These are phyloP conservation scores for Trichoderma hamatum DNA, from an alignment of 2,329 filamentous ascomycete species.

Conservation along the genomic window DNA sequence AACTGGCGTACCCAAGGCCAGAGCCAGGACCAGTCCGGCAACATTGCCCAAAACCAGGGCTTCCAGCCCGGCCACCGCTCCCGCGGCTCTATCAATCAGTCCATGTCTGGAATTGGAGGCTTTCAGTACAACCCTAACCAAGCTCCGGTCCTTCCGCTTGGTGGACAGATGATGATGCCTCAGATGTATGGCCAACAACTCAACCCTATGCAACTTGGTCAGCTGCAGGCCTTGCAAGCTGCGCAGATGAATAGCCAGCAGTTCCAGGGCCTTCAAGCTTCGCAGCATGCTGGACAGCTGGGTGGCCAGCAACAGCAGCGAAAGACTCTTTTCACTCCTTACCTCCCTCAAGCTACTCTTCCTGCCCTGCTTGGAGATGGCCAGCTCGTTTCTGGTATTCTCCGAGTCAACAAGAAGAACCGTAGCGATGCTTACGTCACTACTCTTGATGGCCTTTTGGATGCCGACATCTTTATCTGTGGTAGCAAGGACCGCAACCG, in stretches of 20 bases:
- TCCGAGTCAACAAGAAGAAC: constrained; percentile 99
- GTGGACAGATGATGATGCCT: constrained; percentile 83
- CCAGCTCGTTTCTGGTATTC: constrained; percentile 92
- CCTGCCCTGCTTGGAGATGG: constrained; percentile 89
- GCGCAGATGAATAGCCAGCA: constrained; percentile 80
- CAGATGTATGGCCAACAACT: constrained; percentile 88
- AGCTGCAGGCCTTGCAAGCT: constrained; percentile 90
- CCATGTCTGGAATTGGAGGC: constrained; percentile 77
- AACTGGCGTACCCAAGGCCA: constrained; percentile 88
- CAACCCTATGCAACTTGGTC: constrained; percentile 83
- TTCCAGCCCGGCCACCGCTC: constrained; percentile 93
- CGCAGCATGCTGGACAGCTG: constrained; percentile 71
- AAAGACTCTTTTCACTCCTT: constrained; percentile 98
- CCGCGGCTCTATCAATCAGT: constrained; percentile 83
- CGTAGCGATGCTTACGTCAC: constrained; percentile 97
- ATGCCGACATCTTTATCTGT: constrained; percentile 99
- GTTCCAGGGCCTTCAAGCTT: constrained; percentile 67
- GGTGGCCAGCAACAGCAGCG: constrained; percentile 79
- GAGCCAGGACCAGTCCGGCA: constrained; percentile 60
- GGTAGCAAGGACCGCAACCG: constrained; percentile 98
- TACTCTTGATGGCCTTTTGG: constrained; percentile 80
- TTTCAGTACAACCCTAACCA: constrained; percentile 86
- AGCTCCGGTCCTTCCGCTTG: constrained; percentile 83
- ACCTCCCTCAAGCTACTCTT: constrained; percentile 90
- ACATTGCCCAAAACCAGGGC: constrained; percentile 61